These are phyloP conservation scores for Magnolia officinalis DNA, from an alignment of 164 flowering plant genomes.

Conservation along the genomic window DNA sequence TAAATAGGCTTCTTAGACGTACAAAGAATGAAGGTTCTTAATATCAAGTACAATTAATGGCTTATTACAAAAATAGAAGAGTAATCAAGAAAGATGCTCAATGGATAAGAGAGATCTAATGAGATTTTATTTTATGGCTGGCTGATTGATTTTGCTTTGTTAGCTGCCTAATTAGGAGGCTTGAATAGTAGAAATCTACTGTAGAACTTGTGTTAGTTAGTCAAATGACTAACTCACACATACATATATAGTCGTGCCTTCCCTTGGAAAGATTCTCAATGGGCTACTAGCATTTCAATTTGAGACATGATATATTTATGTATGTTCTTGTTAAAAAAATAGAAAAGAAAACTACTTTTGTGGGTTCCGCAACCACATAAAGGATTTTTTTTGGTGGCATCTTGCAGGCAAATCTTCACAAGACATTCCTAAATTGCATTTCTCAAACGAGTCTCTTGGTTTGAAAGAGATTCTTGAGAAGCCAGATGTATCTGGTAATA, in stretches of 20 bases:
- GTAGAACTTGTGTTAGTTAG: too few species aligned
- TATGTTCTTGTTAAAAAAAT: background rate
- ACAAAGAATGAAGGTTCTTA: too few species aligned
- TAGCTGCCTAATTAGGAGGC: too few species aligned
- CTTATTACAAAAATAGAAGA: too few species aligned
- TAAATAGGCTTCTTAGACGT: too few species aligned
- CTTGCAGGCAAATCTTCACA: constrained; percentile 37
- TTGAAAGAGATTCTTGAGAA: constrained; percentile 55
- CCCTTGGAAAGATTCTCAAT: background rate
- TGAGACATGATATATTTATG: background rate
- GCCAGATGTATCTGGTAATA: constrained; percentile 24
- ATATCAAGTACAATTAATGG: too few species aligned
- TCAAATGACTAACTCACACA: too few species aligned
- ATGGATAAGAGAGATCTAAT: too few species aligned
- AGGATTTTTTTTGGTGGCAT: constrained; percentile 4
- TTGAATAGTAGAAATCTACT: too few species aligned
- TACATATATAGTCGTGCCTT: background rate
- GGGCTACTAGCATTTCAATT: background rate
- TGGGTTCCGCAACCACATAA: background rate
- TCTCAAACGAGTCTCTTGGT: constrained; percentile 34
- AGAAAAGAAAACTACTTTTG: background rate
- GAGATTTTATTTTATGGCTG: too few species aligned
- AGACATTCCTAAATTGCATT: constrained; percentile 13
- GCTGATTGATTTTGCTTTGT: too few species aligned
- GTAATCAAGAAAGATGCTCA: too few species aligned